phyloP scores from a whole-genome alignment of 495 filamentous ascomycete genomes.

The Geoglossum glabrum region DNA sequence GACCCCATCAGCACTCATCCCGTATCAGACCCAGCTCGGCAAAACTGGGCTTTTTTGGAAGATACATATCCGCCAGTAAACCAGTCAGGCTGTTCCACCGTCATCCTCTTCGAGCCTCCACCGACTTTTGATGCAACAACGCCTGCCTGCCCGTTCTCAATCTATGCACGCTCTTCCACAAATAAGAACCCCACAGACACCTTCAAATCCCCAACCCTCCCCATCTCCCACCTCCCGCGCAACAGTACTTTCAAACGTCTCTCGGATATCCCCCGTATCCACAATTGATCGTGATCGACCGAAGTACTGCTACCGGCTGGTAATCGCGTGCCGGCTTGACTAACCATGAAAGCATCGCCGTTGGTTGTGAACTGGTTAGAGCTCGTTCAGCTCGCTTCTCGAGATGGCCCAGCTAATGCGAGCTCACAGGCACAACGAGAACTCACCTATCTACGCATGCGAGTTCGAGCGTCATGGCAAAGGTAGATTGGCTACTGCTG shows the following conservation, averaged over 20 bases:
- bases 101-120: background rate
- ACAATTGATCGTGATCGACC: background rate
- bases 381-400: conserved; percentile 52
- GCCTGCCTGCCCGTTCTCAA: background rate
- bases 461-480: conserved; percentile 92
- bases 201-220: background rate
- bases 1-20: background rate
- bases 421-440: conserved; percentile 59
- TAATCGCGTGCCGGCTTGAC: background rate
- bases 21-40: conserved; percentile 1
- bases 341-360: conserved; percentile 2
- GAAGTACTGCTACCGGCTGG: background rate
- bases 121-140: background rate
- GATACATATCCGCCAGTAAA: background rate
- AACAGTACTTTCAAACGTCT: background rate
- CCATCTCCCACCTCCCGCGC: background rate
- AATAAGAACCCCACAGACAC: background rate
- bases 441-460: conserved; percentile 82
- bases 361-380: conserved; percentile 4
- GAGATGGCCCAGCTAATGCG: conserved; percentile 44
- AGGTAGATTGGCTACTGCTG: conserved; percentile 77
- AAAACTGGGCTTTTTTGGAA: background rate
- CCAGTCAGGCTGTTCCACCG: background rate
- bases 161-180: background rate
- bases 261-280: background rate